Conservation (phyloP, 1,284 basidiomycete species). For the Caloboletus firmus region DNA sequence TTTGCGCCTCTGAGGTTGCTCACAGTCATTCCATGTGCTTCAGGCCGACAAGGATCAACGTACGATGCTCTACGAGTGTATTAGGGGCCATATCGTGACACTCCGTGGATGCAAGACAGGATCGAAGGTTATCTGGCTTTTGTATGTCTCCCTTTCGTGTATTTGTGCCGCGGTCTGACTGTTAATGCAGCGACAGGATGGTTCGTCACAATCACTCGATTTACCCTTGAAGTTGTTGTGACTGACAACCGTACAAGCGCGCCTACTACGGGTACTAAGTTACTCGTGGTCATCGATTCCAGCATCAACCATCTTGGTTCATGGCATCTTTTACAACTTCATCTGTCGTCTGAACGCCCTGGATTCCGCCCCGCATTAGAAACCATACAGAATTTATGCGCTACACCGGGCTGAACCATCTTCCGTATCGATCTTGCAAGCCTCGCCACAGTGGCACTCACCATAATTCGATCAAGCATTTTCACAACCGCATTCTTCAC, state of each 20-base stretch:
- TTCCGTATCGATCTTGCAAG: conserved; percentile 34
- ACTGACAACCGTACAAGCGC: conserved; percentile 32
- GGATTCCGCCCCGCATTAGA: conserved; percentile 24
- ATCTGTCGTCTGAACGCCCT: conserved; percentile 19
- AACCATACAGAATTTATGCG: conserved; percentile 28
- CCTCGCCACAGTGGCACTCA: conserved; percentile 14
- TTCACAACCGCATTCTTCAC: conserved; percentile 25
- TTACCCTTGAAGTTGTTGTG: conserved; percentile 1
- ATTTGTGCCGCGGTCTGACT: conserved; percentile 6
- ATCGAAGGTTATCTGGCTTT: conserved; percentile 85
- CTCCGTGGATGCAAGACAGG: conserved; percentile 83
- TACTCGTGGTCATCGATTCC: conserved; percentile 6
- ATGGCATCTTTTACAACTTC: conserved; percentile 25
- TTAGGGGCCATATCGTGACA: conserved; percentile 80
- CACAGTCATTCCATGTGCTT: conserved; percentile 4
- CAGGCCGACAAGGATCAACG: conserved; percentile 82
- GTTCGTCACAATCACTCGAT: conserved; percentile 29
- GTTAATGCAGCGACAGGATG: conserved; percentile 48
- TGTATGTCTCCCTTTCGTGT: conserved; percentile 50
- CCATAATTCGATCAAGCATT: conserved; percentile 28
- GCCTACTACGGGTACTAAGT: conserved; percentile 43
- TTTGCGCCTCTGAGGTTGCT: conserved; percentile 1
- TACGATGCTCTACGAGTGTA: conserved; percentile 74
- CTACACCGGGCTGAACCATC: conserved; percentile 24
- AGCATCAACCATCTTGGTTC: conserved; percentile 27